Conservation (phyloP, 257 asterid species). For the Primulina eburnea region DNA sequence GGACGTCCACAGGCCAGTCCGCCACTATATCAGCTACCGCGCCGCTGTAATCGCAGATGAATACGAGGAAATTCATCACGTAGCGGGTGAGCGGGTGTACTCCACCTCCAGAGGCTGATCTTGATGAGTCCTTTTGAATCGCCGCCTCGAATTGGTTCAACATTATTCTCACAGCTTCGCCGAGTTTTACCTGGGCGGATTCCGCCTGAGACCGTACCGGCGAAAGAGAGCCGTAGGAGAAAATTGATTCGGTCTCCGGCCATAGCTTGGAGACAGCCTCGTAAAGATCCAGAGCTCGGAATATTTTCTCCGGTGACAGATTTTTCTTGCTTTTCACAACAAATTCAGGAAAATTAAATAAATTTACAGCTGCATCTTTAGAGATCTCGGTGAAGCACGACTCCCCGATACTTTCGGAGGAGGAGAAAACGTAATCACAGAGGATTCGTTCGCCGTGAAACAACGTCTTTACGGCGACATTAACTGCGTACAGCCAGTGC, state of each 20-base stretch:
- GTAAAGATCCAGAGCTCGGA: slow-evolving; percentile 66
- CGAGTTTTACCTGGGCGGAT: slow-evolving; percentile 56
- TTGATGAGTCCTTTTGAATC: slow-evolving; percentile 70
- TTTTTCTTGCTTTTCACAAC: slow-evolving; percentile 54
- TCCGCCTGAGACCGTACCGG: slow-evolving; percentile 54
- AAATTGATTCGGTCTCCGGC: slow-evolving; percentile 61
- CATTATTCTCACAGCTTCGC: slow-evolving; percentile 64
- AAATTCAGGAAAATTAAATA: slow-evolving; percentile 52
- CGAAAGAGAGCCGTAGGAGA: slow-evolving; percentile 46
- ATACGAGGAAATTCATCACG: too few relatives aligned
- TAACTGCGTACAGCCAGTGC: slow-evolving; percentile 53
- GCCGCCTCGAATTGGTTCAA: slow-evolving; percentile 70
- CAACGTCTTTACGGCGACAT: slow-evolving; percentile 49
- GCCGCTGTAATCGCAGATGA: too few relatives aligned
- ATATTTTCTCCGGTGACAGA: slow-evolving; percentile 71
- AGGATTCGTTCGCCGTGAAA: slow-evolving; percentile 67
- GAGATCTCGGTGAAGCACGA: slow-evolving; percentile 64
- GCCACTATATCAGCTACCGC: too few relatives aligned
- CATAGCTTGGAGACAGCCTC: slow-evolving; percentile 63
- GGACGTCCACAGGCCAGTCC: slow-evolving; percentile 42
- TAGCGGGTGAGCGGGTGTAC: too few relatives aligned
- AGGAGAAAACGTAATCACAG: slow-evolving; percentile 62
- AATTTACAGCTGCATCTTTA: slow-evolving; percentile 43
- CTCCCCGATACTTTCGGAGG: slow-evolving; percentile 51
- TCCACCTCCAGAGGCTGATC: slow-evolving; percentile 39